Evolutionary conservation across 441 rosid genomes (phyloP), one percentile per base, ranked within the genome.

Genomic region (Croton laevigatus): DNA sequence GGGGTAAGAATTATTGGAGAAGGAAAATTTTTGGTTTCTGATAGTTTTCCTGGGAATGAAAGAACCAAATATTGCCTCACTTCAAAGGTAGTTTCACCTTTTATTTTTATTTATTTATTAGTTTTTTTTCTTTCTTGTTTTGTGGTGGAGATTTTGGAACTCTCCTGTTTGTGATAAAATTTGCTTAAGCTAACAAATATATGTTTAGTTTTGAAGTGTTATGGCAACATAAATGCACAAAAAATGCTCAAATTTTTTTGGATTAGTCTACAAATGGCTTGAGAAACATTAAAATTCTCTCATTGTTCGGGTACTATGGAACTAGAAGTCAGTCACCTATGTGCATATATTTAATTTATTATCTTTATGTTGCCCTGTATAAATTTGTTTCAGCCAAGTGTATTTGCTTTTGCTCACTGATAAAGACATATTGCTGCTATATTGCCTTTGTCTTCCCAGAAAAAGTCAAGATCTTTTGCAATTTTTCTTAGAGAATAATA

Each of bases 51-150:
- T 0, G 97, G 97, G 55, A 88, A 91, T 71, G 92, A 91, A 66
- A 89, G 97, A 76, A 88, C 96, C 75, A 91, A 88, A 85, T 91
- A 89, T 79, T 91, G 97, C 51, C 96, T 91, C 72, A 84, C 97
- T 68, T 91, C 97, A 17, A 89, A 91, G 96, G 97, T 36, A 55
- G 57, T 46, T 23, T 51, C 17, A 16, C 6, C 45, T 27, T 27
- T 27, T 27, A 27, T 27, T 27, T 27, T 27, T 27, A 27, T 27
- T 27, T 27, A 27, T 27, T 27, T 27, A 55, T 22, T 17, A 7
- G 0, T 19, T 49, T 23, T 22, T 57, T 6, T 53, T 53, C 3
- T n/a, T 22, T 54, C 27, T 8, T 19, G 11, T 53, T 5, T n/a
- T 53, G 19, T 6, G 37, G 16, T 65, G 52, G 37, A 63, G 22